phyloP scores from a whole-genome alignment of 768 basidiomycete genomes.

The Rhodosporidiobolus sp. region DNA sequence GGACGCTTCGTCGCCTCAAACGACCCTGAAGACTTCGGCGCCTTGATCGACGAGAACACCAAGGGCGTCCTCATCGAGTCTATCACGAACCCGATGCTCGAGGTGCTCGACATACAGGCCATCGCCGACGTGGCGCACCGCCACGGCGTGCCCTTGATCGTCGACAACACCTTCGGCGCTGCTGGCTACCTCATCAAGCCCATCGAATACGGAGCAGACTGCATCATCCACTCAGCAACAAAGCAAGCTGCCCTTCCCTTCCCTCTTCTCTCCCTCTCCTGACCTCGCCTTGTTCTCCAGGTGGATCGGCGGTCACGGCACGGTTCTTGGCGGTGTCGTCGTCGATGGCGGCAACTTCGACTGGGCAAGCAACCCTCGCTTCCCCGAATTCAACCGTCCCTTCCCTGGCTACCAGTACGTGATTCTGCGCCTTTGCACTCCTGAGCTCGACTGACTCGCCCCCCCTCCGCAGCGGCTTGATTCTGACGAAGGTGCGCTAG shows the following conservation, averaged over 20 bases:
- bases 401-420: conserved; percentile 61
- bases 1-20: neutral
- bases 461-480: neutral
- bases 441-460: neutral
- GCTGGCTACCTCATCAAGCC: conserved; percentile 62
- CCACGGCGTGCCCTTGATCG: conserved; percentile 67
- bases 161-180: conserved; percentile 52
- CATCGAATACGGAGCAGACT: conserved; percentile 69
- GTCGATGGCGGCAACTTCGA: conserved; percentile 53
- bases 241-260: conserved; percentile 50
- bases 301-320: conserved; percentile 59
- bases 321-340: conserved; percentile 57
- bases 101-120: conserved; percentile 61
- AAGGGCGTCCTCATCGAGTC: conserved; percentile 60
- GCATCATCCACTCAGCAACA: conserved; percentile 73
- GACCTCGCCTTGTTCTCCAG: neutral
- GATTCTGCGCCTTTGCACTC: neutral
- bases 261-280: too few species aligned
- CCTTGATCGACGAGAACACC: conserved; percentile 45
- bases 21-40: neutral
- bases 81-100: conserved; percentile 69
- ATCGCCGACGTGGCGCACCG: conserved; percentile 70
- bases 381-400: conserved; percentile 70
- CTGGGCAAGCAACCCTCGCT: conserved; percentile 58
- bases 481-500: conserved; percentile 1